A percentile compares a stretch with the other conserved stretches of the same genome.
phyloP scores from a whole-genome alignment of 2,329 filamentous ascomycete species.

The Clarireedia paspali region DNA sequence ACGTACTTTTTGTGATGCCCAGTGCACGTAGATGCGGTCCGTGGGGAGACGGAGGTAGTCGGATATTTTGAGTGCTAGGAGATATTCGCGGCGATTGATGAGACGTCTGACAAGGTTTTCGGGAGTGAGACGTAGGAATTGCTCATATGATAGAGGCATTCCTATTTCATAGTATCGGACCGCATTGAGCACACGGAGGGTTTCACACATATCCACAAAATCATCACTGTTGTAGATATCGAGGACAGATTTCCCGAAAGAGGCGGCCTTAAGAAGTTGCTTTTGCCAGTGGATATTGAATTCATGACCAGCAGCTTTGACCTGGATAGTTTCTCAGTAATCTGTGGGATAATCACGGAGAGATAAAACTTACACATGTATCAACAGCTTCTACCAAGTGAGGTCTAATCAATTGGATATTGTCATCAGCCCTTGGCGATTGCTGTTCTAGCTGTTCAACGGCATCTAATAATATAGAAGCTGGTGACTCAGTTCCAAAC shows the following conservation, averaged over 20 bases:
- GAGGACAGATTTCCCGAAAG: constrained; percentile 93
- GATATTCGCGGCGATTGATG: constrained; percentile 82
- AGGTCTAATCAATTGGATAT: constrained; percentile 86
- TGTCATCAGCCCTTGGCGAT: constrained; percentile 94
- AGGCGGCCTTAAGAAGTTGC: constrained; percentile 88
- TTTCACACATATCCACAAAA: constrained; percentile 98
- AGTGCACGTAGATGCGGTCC: constrained; percentile 90
- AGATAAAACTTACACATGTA: constrained; percentile 50
- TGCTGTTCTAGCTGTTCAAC: constrained; percentile 86
- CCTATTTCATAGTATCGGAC: constrained; percentile 88
- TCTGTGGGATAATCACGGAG: neutral
- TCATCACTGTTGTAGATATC: constrained; percentile 98
- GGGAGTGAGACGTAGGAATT: constrained; percentile 84
- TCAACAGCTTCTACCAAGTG: constrained; percentile 90
- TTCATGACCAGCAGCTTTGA: constrained; percentile 88
- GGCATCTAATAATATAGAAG: constrained; percentile 88
- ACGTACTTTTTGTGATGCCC: constrained; percentile 92
- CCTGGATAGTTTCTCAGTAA: constrained; percentile 21
- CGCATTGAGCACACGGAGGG: constrained; percentile 83
- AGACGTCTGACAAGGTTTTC: constrained; percentile 81
- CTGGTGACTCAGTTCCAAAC: constrained; percentile 77
- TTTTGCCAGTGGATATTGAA: constrained; percentile 92
- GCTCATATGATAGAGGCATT: constrained; percentile 83
- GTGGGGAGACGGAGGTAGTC: constrained; percentile 80
- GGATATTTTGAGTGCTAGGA: constrained; percentile 81